Evolutionary conservation across 1,139 yeast genomes (phyloP).

Genomic region (Debaryomycetaceae sp.): DNA sequence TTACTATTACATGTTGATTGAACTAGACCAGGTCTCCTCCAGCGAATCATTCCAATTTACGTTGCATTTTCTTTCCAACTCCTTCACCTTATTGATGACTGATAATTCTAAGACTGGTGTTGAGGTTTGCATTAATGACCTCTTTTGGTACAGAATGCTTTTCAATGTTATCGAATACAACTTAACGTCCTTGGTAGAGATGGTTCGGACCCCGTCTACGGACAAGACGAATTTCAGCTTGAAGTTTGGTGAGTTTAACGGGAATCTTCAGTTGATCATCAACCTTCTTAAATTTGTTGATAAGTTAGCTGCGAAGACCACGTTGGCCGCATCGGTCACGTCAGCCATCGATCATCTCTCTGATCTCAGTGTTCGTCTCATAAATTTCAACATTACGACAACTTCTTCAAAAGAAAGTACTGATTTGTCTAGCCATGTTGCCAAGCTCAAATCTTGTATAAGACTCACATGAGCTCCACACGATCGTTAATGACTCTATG

Average conservation of each 20-base stretch:
- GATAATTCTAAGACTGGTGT: constrained; percentile 13
- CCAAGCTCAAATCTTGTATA: not conserved
- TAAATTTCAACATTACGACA: not conserved
- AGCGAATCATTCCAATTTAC: constrained; percentile 40
- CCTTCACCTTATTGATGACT: constrained; percentile 34
- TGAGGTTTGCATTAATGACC: constrained; percentile 13
- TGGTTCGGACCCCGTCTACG: constrained; percentile 2
- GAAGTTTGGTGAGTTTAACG: constrained; percentile 24
- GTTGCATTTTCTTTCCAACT: constrained; percentile 39
- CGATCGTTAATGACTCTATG: no score
- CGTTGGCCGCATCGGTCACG: not conserved
- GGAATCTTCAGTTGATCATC: constrained; percentile 28
- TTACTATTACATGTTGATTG: constrained; percentile 38
- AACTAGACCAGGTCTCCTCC: constrained; percentile 38
- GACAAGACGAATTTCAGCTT: constrained; percentile 8
- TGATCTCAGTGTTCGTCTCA: not conserved
- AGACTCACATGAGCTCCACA: no score
- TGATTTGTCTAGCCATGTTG: not conserved
- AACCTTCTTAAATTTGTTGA: constrained; percentile 17
- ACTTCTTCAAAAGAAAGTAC: not conserved
- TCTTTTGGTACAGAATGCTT: constrained; percentile 34
- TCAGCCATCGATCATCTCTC: not conserved
- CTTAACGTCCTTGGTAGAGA: constrained; percentile 19
- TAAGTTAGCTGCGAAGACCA: not conserved
- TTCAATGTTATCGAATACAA: constrained; percentile 34